These are phyloP conservation scores for Blastobotrys apis DNA, from an alignment of 1,139 yeast species.

Conservation along the genomic window DNA sequence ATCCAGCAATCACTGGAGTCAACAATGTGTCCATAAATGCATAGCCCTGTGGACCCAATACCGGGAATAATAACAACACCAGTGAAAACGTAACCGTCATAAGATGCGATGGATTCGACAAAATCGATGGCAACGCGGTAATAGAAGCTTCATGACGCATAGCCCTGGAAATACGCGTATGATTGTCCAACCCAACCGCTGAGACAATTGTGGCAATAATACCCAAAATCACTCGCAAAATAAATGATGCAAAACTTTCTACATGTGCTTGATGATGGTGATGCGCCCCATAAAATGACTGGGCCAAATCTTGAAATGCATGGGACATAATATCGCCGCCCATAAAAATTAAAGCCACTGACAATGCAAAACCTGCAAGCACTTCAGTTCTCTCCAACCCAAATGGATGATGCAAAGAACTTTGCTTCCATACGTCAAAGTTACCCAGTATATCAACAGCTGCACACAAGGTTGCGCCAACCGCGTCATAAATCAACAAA, in stretches of 20 bases:
- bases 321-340: constrained; percentile 88
- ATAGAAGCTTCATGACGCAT: constrained; percentile 24
- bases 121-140: constrained; percentile 27
- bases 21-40: constrained; percentile 33
- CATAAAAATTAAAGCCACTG: constrained; percentile 81
- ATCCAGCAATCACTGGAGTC: constrained; percentile 38
- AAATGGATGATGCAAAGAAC: constrained; percentile 84
- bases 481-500: constrained; percentile 77
- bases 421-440: constrained; percentile 84
- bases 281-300: constrained; percentile 42
- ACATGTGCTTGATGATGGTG: constrained; percentile 37
- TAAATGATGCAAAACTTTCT: constrained; percentile 24
- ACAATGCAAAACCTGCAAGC: constrained; percentile 78
- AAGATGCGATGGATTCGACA: constrained; percentile 57
- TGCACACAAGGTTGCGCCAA: constrained; percentile 69
- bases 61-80: constrained; percentile 34
- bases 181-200: constrained; percentile 35
- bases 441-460: constrained; percentile 77
- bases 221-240: constrained; percentile 34
- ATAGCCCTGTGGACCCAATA: constrained; percentile 25
- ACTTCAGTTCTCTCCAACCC: constrained; percentile 89
- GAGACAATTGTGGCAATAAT: constrained; percentile 34
- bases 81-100: constrained; percentile 56
- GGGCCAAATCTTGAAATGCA: constrained; percentile 66
- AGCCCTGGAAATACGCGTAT: constrained; percentile 32